Conservation (phyloP, 495 filamentous ascomycete genomes). For the Rostrohypoxylon terebratum region DNA sequence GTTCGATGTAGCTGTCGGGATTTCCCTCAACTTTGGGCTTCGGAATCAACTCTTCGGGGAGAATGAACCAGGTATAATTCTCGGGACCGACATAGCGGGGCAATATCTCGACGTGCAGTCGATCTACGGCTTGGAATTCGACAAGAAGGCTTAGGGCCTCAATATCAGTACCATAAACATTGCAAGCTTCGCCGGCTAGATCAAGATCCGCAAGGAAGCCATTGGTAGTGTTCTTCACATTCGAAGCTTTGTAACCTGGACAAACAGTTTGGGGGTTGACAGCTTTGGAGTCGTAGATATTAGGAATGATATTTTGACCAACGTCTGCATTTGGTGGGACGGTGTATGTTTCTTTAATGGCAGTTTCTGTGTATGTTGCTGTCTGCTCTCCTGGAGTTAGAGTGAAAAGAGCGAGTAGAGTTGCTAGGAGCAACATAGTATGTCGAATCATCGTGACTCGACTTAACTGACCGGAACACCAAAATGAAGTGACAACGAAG, state of each 20-base stretch:
- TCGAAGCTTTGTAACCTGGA: conserved; percentile 77
- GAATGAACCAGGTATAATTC: conserved; percentile 75
- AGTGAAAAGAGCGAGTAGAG: conserved; percentile 6
- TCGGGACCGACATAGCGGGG: conserved; percentile 71
- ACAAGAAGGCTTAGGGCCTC: conserved; percentile 72
- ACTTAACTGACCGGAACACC: conserved; percentile 18
- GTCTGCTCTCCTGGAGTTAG: conserved; percentile 18
- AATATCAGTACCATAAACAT: conserved; percentile 79
- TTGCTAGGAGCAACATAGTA: conserved; percentile 19
- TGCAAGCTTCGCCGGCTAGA: conserved; percentile 75
- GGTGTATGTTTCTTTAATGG: conserved; percentile 6
- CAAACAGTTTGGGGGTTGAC: conserved; percentile 78
- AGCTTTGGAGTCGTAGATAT: conserved; percentile 78
- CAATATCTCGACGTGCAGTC: conserved; percentile 82
- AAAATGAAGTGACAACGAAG: conserved; percentile 16
- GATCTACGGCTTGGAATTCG: conserved; percentile 75
- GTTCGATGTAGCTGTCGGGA: conserved; percentile 41
- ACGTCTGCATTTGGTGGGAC: conserved; percentile 27
- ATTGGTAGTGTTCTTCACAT: conserved; percentile 62
- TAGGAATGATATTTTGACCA: conserved; percentile 72
- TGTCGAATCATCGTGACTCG: conserved; percentile 27
- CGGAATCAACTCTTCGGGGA: conserved; percentile 73
- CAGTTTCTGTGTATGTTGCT: background rate
- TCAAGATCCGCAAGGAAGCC: conserved; percentile 71
- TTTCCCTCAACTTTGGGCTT: conserved; percentile 63